A percentile compares a stretch with the other conserved stretches of the same genome.
phyloP scores from a whole-genome alignment of 1,139 yeast species.

The Pichia kudriavzevii region DNA sequence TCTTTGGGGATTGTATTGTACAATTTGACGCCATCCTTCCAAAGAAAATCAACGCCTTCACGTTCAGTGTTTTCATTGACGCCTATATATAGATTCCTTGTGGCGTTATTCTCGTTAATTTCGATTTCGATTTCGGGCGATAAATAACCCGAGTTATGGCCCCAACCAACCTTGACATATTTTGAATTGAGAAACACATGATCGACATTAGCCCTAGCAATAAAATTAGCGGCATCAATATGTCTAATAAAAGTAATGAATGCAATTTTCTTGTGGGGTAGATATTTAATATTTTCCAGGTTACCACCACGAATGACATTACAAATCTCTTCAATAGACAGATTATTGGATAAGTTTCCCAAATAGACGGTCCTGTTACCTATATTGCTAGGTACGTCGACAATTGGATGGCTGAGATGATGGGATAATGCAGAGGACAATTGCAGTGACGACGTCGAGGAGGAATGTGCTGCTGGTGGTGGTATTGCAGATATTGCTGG shows the following conservation, averaged over 20 bases:
- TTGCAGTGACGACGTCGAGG: background rate
- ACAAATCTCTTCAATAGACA: conserved; percentile 86
- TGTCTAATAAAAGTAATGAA: conserved; percentile 90
- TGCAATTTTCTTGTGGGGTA: conserved; percentile 54
- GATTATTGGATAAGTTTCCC: conserved; percentile 79
- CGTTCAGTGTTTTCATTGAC: conserved; percentile 38
- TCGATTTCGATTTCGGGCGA: conserved; percentile 62
- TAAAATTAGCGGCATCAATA: conserved; percentile 88
- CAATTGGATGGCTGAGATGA: too few species aligned
- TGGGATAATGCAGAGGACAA: background rate
- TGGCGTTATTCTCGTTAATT: conserved; percentile 86
- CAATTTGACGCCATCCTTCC: too few species aligned
- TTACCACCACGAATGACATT: conserved; percentile 91
- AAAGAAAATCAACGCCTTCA: conserved; percentile 8
- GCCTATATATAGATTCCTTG: conserved; percentile 87
- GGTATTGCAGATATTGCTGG: background rate
- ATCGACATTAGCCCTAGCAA: conserved; percentile 50
- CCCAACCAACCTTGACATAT: conserved; percentile 90
- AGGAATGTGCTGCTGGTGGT: too few species aligned
- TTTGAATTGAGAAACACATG: conserved; percentile 76
- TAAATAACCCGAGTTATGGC: conserved; percentile 86
- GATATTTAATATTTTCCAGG: conserved; percentile 48
- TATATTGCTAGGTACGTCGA: conserved; percentile 41
- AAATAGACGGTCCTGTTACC: conserved; percentile 91
- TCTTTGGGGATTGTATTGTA: conserved; percentile 40